Evolutionary conservation across 2,329 filamentous ascomycete genomes (phyloP), one percentile per base, ranked within the genome.

Genomic region (Cytospora piceae): DNA sequence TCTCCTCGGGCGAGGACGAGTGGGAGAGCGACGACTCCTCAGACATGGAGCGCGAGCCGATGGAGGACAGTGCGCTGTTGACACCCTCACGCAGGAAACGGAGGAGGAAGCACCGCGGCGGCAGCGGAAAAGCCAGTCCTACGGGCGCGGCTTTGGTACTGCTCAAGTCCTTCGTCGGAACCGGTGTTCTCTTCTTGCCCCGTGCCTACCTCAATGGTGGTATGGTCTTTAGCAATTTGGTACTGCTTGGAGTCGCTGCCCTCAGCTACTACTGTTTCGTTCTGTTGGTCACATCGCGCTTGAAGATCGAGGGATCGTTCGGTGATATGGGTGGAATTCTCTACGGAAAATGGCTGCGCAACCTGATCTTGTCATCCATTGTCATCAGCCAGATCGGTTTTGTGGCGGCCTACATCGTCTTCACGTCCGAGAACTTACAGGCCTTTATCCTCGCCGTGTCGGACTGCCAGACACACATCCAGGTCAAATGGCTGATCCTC

Each of bases 211-310:
- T 97, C 69, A 99, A 97, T 73, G 95, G 95, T 62, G 95, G 95
- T 66, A 98, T 99, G 94, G 80, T 97, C 20, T 99, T 99, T 78
- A 97, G 93, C 73, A 97, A 96, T 74, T 70, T 96, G 60, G 91
- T 99, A 20, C 85, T 99, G n/a, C 82, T 99, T 27, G 85, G 84
- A 49, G 92, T 99, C 20, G 94, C 95, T 8, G 81, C 86, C 2
- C 82, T 99, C 66, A 97, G 94, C 75, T 99, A 97, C 79, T 97
- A 97, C 81, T 97, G 94, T 80, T 99, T 99, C 78, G 93, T 99
- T 52, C 84, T 99, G 17, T 85, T 99, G 37, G 93, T 97, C 69
- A 90, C 90, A 67, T 95, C 93, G 2, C 90, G 95, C 39, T 81
- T 97, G 58, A 90, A 87, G 74, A 87, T 98, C 32, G 90, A 94